phyloP scores from a whole-genome alignment of 2,329 filamentous ascomycete species.

The Ilyonectria mors-panacis region DNA sequence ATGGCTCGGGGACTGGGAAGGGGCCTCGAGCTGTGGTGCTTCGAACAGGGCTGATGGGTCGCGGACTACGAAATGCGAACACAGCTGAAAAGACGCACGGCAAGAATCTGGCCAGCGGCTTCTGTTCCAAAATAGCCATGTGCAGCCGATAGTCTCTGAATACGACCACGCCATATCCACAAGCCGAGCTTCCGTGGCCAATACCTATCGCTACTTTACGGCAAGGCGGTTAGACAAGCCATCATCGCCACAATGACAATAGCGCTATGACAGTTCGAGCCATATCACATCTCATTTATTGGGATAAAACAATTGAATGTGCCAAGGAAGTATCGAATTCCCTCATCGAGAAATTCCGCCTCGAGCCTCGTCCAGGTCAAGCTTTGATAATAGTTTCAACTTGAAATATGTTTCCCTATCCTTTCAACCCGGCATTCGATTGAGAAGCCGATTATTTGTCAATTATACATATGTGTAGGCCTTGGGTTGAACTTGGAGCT shows the following conservation, averaged over 20 bases:
- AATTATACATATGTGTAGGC: not conserved
- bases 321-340: not conserved
- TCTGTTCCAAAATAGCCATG: not conserved
- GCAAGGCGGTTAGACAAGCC: not conserved
- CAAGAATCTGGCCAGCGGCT: not conserved
- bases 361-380: not conserved
- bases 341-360: not conserved
- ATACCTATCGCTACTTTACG: not conserved
- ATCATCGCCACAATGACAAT: not conserved
- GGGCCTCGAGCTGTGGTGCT: not conserved
- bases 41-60: not conserved
- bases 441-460: not conserved
- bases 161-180: not conserved
- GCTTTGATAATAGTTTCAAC: not conserved
- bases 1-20: not conserved
- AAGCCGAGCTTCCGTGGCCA: not conserved
- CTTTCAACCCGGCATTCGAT: not conserved
- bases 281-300: not conserved
- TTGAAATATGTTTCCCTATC: not conserved
- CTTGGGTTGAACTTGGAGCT: not conserved
- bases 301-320: not conserved
- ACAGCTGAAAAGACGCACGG: not conserved
- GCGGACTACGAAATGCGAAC: not conserved
- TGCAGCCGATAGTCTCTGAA: not conserved
- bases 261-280: not conserved